Conservation (phyloP, 352 stramenopile genomes). For the Globisporangium cederbergense region DNA sequence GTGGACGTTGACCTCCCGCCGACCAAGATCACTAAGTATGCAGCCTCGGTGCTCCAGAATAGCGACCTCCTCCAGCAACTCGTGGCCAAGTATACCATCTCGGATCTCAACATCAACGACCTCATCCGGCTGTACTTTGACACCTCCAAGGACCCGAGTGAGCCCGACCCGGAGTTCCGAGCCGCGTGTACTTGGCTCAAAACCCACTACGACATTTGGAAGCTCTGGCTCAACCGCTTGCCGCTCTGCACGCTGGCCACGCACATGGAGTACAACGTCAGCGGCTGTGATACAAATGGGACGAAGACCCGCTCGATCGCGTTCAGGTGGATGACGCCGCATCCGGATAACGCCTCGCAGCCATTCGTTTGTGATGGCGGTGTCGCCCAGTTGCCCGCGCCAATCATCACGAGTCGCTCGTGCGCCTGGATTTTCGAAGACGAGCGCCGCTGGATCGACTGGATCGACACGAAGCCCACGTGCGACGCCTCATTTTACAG, state of each 20-base stretch:
- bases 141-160: conserved; percentile 2
- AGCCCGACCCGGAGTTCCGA: conserved; percentile 30
- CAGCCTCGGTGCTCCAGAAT: conserved; percentile 16
- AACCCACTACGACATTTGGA: conserved; percentile 48
- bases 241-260: conserved; percentile 21
- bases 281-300: conserved; percentile 21
- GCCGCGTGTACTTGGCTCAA: conserved; percentile 51
- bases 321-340: conserved; percentile 31
- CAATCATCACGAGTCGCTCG: conserved; percentile 33
- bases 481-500: conserved; percentile 41
- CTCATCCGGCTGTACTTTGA: conserved; percentile 28
- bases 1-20: conserved; percentile 43
- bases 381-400: conserved; percentile 18
- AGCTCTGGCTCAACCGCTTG: conserved; percentile 36
- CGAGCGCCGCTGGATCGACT: conserved; percentile 24
- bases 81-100: conserved; percentile 32
- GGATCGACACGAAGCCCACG: conserved; percentile 24
- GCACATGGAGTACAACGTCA: conserved; percentile 28
- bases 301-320: conserved; percentile 18
- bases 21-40: conserved; percentile 33
- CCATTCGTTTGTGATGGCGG: conserved; percentile 48
- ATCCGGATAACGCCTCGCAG: conserved; percentile 27
- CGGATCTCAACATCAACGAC: conserved; percentile 37
- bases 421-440: conserved; percentile 37
- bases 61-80: conserved; percentile 10